A percentile compares a stretch with the other conserved stretches of the same genome.
phyloP scores from a whole-genome alignment of 305 asterid genomes.

The Galium porrigens region DNA sequence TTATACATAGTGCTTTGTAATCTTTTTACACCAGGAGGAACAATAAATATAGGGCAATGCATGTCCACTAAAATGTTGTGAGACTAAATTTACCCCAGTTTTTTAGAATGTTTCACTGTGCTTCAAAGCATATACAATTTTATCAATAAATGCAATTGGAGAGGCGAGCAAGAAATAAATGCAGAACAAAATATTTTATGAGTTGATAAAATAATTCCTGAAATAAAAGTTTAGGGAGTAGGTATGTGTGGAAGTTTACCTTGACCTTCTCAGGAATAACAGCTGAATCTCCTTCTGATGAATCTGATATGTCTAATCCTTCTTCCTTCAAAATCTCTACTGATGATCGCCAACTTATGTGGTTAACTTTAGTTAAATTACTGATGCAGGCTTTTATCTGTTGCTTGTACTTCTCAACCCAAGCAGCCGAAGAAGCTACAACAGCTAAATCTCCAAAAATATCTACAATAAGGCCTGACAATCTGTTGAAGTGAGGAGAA shows the following conservation, averaged over 20 bases:
- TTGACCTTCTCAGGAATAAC: constrained; percentile 36
- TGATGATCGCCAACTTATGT: constrained; percentile 78
- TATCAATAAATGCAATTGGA: background rate
- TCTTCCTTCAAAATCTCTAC: constrained; percentile 81
- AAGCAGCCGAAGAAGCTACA: constrained; percentile 91
- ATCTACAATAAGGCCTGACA: constrained; percentile 86
- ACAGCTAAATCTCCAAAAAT: constrained; percentile 85
- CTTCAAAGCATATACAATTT: background rate
- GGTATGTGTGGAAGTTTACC: constrained; percentile 27
- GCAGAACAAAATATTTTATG: background rate
- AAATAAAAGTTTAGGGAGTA: background rate
- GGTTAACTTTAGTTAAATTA: constrained; percentile 35
- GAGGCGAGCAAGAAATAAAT: background rate
- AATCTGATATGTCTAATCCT: constrained; percentile 51
- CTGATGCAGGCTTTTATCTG: constrained; percentile 43
- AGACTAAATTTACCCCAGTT: too few relatives aligned
- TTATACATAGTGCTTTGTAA: background rate
- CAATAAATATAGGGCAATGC: background rate
- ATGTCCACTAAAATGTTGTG: too few relatives aligned
- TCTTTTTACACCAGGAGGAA: background rate
- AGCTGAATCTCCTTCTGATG: constrained; percentile 27
- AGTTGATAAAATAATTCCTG: background rate
- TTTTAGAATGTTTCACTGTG: background rate
- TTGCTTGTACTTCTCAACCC: constrained; percentile 85
- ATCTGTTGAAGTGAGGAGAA: constrained; percentile 32